A percentile compares a stretch with the other conserved stretches of the same genome.
These are phyloP conservation scores for Cryptococcus amylolentus DNA, from an alignment of 1,284 basidiomycete genomes.

Conservation along the genomic window DNA sequence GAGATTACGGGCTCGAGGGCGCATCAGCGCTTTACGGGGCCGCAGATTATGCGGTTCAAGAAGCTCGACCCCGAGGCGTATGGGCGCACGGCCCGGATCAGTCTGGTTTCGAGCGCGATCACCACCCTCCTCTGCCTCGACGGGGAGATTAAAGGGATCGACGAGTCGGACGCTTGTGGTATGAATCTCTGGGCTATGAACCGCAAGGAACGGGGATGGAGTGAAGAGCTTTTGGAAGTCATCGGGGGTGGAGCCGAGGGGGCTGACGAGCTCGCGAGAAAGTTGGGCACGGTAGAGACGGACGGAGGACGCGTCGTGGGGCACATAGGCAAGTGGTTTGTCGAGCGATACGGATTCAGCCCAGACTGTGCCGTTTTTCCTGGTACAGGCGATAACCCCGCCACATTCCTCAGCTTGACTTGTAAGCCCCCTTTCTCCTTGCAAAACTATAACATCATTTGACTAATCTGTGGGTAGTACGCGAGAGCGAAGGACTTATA, in stretches of 20 bases:
- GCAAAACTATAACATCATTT: not conserved
- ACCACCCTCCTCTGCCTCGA: slow-evolving; percentile 67
- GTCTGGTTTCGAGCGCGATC: slow-evolving; percentile 77
- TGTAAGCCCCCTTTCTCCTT: slow-evolving; percentile 27
- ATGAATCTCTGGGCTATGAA: slow-evolving; percentile 78
- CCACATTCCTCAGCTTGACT: slow-evolving; percentile 71
- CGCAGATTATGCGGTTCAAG: slow-evolving; percentile 74
- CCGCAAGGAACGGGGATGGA: slow-evolving; percentile 66
- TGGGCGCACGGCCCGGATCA: slow-evolving; percentile 64
- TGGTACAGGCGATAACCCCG: slow-evolving; percentile 89
- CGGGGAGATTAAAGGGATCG: slow-evolving; percentile 49
- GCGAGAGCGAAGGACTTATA: slow-evolving; percentile 65
- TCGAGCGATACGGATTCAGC: slow-evolving; percentile 68
- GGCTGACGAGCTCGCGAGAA: slow-evolving; percentile 62
- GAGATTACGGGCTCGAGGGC: slow-evolving; percentile 76
- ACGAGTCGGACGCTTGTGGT: slow-evolving; percentile 70
- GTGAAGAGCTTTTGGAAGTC: slow-evolving; percentile 59
- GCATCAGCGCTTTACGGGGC: slow-evolving; percentile 83
- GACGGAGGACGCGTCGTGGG: slow-evolving; percentile 68
- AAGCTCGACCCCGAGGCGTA: slow-evolving; percentile 62
- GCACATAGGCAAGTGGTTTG: slow-evolving; percentile 67
- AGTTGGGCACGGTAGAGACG: slow-evolving; percentile 71
- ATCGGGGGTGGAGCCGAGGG: slow-evolving; percentile 52
- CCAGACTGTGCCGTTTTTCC: slow-evolving; percentile 76
- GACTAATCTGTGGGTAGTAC: not conserved